These are phyloP conservation scores for Trichosanthes truncata DNA, from an alignment of 306 rosid species.

Conservation along the genomic window DNA sequence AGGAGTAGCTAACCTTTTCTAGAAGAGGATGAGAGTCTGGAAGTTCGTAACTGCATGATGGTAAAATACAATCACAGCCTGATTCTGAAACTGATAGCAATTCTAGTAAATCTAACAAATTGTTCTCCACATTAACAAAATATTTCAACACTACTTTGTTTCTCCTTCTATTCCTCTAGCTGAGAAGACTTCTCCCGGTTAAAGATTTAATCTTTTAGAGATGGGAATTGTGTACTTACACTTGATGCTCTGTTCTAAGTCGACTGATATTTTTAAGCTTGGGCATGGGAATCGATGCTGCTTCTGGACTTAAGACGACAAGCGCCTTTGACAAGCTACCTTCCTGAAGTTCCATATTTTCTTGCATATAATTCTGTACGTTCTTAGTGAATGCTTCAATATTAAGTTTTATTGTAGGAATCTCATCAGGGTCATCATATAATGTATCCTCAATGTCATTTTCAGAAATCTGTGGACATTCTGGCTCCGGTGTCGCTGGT, in stretches of 20 bases:
- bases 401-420: constrained; percentile 10
- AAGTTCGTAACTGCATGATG: constrained; percentile 56
- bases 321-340: constrained; percentile 21
- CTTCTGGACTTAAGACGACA: constrained; percentile 15
- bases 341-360: not conserved
- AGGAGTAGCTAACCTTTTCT: constrained; percentile 44
- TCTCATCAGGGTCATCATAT: constrained; percentile 14
- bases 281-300: constrained; percentile 12
- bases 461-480: not conserved
- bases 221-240: constrained; percentile 38
- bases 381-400: constrained; percentile 10
- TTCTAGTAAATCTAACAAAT: not conserved
- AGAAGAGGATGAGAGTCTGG: constrained; percentile 67
- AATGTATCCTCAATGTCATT: constrained; percentile 11
- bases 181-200: not conserved
- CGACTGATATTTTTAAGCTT: constrained; percentile 41
- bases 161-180: not conserved
- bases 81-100: not conserved
- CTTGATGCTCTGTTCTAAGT: constrained; percentile 44
- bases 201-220: constrained; percentile 3
- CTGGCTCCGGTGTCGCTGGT: constrained; percentile 14
- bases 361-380: constrained; percentile 9
- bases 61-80: constrained; percentile 21
- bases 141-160: not conserved
- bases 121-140: not conserved